Evolutionary conservation across 2,329 filamentous ascomycete genomes (phyloP), one percentile per base, ranked within the genome.

Genomic region (Aureobasidium sp.): DNA sequence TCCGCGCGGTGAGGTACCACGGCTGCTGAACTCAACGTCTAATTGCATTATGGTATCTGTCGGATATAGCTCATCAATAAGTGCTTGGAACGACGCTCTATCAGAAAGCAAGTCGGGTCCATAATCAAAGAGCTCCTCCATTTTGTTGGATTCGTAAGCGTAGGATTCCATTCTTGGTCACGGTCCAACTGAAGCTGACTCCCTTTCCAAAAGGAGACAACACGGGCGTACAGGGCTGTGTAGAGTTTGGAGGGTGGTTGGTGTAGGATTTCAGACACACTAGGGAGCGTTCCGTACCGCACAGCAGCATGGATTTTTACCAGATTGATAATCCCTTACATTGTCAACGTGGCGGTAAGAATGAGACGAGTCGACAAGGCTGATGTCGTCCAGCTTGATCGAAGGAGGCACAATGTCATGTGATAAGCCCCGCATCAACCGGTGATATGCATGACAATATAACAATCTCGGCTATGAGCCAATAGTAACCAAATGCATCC

Each of bases 361-460:
- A 39, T 58, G 42, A 47, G 41, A 58, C 42, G 42, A 37, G 42
- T 58, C 55, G 9, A 48, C 31, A 47, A 58, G 55, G 55, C 55
- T 58, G 55, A 45, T n/a, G 41, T 48, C 27, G 55, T 58, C 42
- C 45, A 60, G 42, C 29, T 31, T 41, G 57, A 41, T 29, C 20
- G 25, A 51, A 20, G 17, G 27, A 34, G 29, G 45, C 57, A 60
- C 57, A 25, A 14, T n/a, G 44, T 60, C 57, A 60, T 47, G 44
- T 60, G 57, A 60, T 42, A 7, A 48, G 57, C 57, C 57, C 57
- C 57, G 57, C 57, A 60, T 22, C 44, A 60, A 60, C 57, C 57
- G 57, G 57, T 60, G 45, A 45, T 60, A 49, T 60, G 57, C 44
- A 60, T 36, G 36, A 34, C 45, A 49, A 60, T 60, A 60, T 60